Conservation (phyloP, 2,329 filamentous ascomycete species). For the Stagonosporopsis rhizophila region DNA sequence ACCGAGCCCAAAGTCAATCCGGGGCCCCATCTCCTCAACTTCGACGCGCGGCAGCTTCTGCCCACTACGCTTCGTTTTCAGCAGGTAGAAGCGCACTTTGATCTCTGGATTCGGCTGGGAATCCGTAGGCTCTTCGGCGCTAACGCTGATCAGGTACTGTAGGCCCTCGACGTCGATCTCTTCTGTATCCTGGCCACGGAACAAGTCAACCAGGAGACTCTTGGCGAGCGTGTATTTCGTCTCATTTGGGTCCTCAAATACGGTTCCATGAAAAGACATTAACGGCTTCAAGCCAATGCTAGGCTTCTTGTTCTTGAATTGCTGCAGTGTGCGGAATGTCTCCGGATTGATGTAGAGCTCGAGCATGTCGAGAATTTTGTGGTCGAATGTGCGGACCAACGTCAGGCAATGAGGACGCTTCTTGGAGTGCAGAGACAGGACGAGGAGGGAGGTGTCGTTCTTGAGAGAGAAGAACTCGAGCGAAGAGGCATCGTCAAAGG, state of each 20-base stretch:
- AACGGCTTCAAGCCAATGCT: slow-evolving; percentile 86
- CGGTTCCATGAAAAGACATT: slow-evolving; percentile 86
- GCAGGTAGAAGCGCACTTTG: slow-evolving; percentile 80
- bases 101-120: slow-evolving; percentile 56
- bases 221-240: slow-evolving; percentile 87
- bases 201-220: slow-evolving; percentile 87
- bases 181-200: slow-evolving; percentile 79
- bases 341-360: slow-evolving; percentile 84
- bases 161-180: slow-evolving; percentile 95
- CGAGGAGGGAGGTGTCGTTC: slow-evolving; percentile 87
- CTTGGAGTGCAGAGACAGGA: slow-evolving; percentile 87
- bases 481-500: slow-evolving; percentile 87
- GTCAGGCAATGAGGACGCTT: slow-evolving; percentile 94
- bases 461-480: slow-evolving; percentile 96
- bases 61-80: slow-evolving; percentile 84
- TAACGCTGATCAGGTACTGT: slow-evolving; percentile 86
- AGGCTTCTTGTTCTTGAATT: slow-evolving; percentile 71
- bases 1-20: slow-evolving; percentile 89
- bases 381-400: slow-evolving; percentile 79
- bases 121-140: slow-evolving; percentile 66
- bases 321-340: slow-evolving; percentile 71
- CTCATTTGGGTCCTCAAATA: slow-evolving; percentile 81
- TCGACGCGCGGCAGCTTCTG: slow-evolving; percentile 89
- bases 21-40: slow-evolving; percentile 92
- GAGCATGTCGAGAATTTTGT: slow-evolving; percentile 92